A percentile compares a stretch with the other conserved stretches of the same genome.
These are phyloP conservation scores for Vigna hirtella DNA, from an alignment of 306 rosid species.

Conservation along the genomic window DNA sequence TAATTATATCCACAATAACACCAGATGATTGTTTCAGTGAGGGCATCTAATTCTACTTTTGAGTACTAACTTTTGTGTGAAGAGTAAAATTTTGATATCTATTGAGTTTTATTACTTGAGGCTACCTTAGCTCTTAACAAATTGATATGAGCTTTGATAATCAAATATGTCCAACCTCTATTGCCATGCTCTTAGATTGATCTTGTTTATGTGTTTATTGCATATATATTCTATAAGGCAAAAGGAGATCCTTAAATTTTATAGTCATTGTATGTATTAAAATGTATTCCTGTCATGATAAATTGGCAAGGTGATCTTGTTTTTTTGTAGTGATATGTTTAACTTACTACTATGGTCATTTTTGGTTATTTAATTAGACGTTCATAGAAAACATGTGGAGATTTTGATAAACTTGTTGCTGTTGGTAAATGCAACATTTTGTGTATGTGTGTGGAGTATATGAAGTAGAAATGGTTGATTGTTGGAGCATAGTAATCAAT, in stretches of 20 bases:
- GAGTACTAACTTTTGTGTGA: constrained; percentile 10
- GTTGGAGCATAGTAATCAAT: not conserved
- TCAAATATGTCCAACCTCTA: constrained; percentile 10
- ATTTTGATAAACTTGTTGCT: not conserved
- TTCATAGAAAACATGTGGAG: not conserved
- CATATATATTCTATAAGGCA: constrained; percentile 18
- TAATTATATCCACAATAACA: constrained; percentile 25
- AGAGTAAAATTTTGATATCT: constrained; percentile 9
- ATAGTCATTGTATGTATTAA: constrained; percentile 6
- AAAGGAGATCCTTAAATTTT: constrained; percentile 5
- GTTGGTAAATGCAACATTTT: not conserved
- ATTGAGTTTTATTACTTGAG: constrained; percentile 1
- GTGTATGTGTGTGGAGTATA: not conserved
- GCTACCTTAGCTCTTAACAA: not conserved
- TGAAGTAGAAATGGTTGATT: not conserved
- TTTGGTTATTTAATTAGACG: not conserved
- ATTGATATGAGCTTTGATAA: constrained; percentile 20
- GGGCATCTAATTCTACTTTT: constrained; percentile 2
- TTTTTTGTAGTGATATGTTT: not conserved
- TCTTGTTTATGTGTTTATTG: constrained; percentile 1
- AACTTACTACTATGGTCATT: not conserved
- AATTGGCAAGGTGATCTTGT: constrained; percentile 4
- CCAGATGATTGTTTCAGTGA: constrained; percentile 8
- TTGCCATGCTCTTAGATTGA: not conserved
- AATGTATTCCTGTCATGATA: constrained; percentile 9